Conservation (phyloP, 106 monocot species). For the Dendrobium catenatum region DNA sequence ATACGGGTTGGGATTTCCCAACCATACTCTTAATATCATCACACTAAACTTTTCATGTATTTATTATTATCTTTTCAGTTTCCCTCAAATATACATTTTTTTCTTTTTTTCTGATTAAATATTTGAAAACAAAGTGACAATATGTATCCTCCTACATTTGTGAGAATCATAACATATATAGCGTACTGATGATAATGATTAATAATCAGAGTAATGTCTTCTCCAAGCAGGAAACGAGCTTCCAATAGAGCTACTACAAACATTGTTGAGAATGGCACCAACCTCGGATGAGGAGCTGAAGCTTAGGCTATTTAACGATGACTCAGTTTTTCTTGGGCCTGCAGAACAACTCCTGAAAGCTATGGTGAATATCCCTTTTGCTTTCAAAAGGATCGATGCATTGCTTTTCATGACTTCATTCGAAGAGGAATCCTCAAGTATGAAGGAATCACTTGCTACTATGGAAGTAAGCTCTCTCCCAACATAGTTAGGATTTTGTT, state of each 20-base stretch:
- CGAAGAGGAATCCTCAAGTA: slow-evolving; percentile 33
- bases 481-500: neutral
- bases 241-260: slow-evolving; percentile 42
- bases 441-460: slow-evolving; percentile 38
- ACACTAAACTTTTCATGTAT: no score
- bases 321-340: slow-evolving; percentile 35
- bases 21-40: no score
- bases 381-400: slow-evolving; percentile 54
- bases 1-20: no score
- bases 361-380: slow-evolving; percentile 53
- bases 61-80: no score
- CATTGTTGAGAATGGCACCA: slow-evolving; percentile 60
- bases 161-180: neutral
- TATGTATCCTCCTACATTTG: neutral
- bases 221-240: slow-evolving; percentile 50
- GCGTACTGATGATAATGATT: neutral
- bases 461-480: slow-evolving; percentile 36
- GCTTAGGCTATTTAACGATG: slow-evolving; percentile 40
- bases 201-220: neutral
- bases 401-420: slow-evolving; percentile 47
- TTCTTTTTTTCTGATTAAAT: neutral
- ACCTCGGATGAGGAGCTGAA: slow-evolving; percentile 61
- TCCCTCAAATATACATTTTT: no score
- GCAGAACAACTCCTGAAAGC: slow-evolving; percentile 59
- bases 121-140: neutral